A percentile compares a stretch with the other conserved stretches of the same genome.
These are phyloP conservation scores for Fusarium subglutinans DNA, from an alignment of 2,329 filamentous ascomycete genomes.

Conservation along the genomic window DNA sequence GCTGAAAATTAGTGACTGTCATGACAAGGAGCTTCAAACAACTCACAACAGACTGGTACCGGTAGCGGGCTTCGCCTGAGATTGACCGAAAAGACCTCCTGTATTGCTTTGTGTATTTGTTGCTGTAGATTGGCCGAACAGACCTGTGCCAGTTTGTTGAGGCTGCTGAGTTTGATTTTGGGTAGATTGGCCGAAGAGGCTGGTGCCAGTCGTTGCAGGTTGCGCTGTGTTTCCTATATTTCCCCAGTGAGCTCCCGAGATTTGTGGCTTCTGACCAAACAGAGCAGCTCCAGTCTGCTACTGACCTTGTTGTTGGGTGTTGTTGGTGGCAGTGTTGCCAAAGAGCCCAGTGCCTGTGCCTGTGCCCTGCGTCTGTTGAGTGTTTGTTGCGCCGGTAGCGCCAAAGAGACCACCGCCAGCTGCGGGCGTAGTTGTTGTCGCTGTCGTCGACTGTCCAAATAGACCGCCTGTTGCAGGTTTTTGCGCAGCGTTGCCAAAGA, in stretches of 20 bases:
- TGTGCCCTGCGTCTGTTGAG: slow-evolving; percentile 42
- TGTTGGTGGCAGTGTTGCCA: slow-evolving; percentile 38
- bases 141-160: slow-evolving; percentile 39
- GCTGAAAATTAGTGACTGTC: slow-evolving; percentile 26
- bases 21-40: not conserved
- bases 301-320: slow-evolving; percentile 40
- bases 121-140: slow-evolving; percentile 43
- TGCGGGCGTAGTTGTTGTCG: slow-evolving; percentile 31
- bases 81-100: slow-evolving; percentile 48
- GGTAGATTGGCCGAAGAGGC: slow-evolving; percentile 41
- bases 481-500: slow-evolving; percentile 39
- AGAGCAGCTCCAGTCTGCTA: slow-evolving; percentile 19
- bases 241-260: slow-evolving; percentile 37
- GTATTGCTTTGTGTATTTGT: slow-evolving; percentile 36
- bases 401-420: slow-evolving; percentile 48
- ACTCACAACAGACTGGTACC: slow-evolving; percentile 47
- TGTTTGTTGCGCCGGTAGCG: slow-evolving; percentile 32
- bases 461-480: slow-evolving; percentile 43
- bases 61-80: slow-evolving; percentile 46
- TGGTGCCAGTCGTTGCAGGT: slow-evolving; percentile 20
- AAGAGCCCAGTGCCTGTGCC: slow-evolving; percentile 45
- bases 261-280: slow-evolving; percentile 23
- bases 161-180: slow-evolving; percentile 31
- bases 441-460: slow-evolving; percentile 44
- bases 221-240: slow-evolving; percentile 21